Percentiles rank a stretch among this genome's conserved stretches.
Evolutionary conservation across 805 yeast species (phyloP).

Genomic region (Pichia nanzhaoensis): DNA sequence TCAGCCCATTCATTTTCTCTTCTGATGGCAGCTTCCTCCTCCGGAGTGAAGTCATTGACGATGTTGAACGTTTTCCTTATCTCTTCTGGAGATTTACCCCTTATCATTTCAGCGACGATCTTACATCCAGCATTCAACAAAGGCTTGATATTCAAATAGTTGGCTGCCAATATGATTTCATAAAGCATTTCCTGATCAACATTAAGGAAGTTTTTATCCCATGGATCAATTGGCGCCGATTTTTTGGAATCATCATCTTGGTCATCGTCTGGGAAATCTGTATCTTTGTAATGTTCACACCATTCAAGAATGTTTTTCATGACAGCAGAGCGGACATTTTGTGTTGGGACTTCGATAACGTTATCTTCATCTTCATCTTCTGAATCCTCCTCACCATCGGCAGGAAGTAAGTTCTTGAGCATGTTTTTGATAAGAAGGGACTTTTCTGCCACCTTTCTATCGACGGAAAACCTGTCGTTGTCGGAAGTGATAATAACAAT

Average conservation of each 20-base stretch:
- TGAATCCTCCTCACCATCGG: conserved; percentile 31
- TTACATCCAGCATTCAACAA: conserved; percentile 73
- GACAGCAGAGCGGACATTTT: conserved; percentile 82
- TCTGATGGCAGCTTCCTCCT: conserved; percentile 81
- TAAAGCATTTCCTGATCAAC: conserved; percentile 90
- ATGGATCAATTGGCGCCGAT: conserved; percentile 87
- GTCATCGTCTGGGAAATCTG: conserved; percentile 65
- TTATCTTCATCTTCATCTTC: conserved; percentile 33
- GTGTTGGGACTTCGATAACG: conserved; percentile 71
- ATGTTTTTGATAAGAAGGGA: conserved; percentile 80
- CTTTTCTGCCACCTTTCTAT: conserved; percentile 77
- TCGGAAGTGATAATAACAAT: conserved; percentile 62
- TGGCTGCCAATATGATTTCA: conserved; percentile 76
- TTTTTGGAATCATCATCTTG: conserved; percentile 80
- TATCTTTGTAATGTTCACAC: conserved; percentile 91
- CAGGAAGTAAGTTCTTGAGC: conserved; percentile 56
- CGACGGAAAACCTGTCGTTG: conserved; percentile 72
- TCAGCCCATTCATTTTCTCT: conserved; percentile 91
- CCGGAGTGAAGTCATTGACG: conserved; percentile 78
- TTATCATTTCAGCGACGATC: conserved; percentile 77
- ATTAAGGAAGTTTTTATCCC: conserved; percentile 92
- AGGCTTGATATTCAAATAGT: conserved; percentile 69
- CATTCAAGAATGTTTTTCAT: conserved; percentile 89
- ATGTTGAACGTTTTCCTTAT: conserved; percentile 74
- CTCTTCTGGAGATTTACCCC: conserved; percentile 74